These are phyloP conservation scores for Tricholoma flavovirens DNA, from an alignment of 768 basidiomycete species.

Conservation along the genomic window DNA sequence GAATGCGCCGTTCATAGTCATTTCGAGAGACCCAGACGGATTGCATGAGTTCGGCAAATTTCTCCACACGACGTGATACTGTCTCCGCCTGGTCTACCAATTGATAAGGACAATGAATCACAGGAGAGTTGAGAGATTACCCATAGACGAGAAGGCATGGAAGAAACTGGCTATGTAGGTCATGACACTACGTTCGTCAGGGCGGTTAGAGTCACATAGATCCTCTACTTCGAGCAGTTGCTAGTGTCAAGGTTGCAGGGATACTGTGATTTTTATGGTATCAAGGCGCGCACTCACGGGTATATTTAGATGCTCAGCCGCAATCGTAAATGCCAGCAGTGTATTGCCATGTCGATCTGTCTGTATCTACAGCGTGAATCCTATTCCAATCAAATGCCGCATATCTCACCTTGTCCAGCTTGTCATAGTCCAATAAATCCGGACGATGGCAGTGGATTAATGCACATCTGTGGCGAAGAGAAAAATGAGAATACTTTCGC, in stretches of 20 bases:
- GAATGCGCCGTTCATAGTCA: conserved; percentile 88
- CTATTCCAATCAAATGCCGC: neutral
- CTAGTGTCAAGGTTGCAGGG: conserved; percentile 30
- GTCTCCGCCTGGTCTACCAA: conserved; percentile 87
- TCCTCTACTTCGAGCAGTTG: conserved; percentile 96
- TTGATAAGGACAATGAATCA: conserved; percentile 5
- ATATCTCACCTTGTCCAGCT: conserved; percentile 67
- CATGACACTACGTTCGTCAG: conserved; percentile 97
- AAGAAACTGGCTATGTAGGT: conserved; percentile 97
- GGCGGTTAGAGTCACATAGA: conserved; percentile 78
- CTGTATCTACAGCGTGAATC: conserved; percentile 29
- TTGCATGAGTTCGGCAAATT: conserved; percentile 94
- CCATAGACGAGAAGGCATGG: conserved; percentile 97
- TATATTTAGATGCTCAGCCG: conserved; percentile 84
- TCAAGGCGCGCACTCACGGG: conserved; percentile 52
- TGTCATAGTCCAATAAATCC: conserved; percentile 87
- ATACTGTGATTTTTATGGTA: neutral
- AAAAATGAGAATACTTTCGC: conserved; percentile 5
- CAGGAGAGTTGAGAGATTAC: conserved; percentile 36
- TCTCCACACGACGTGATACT: conserved; percentile 87
- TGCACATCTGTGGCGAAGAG: conserved; percentile 66
- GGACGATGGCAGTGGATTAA: conserved; percentile 97
- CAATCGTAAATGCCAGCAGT: conserved; percentile 79
- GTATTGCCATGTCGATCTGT: conserved; percentile 79
- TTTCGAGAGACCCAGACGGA: conserved; percentile 83